Base-by-base conservation (phyloP, 2,329 filamentous ascomycete species). In the Zasmidium cellare region DNA sequence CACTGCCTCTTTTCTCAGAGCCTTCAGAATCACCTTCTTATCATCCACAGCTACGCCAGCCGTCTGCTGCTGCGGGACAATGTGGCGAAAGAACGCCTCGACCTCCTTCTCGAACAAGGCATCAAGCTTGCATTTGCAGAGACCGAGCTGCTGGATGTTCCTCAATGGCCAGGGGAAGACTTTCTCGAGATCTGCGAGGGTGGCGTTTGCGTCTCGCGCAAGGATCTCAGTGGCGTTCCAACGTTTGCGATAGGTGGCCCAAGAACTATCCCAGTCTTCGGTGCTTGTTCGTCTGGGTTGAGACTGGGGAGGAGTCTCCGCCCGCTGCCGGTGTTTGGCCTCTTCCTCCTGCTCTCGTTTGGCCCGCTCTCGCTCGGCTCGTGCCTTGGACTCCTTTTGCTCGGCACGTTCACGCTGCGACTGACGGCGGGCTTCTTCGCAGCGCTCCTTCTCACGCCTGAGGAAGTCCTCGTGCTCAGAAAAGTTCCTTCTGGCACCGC, bases 391-490 rank as follows among this genome's bases (percentile, higher is more conserved):
- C n/a, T 54, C 31, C 24, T 25, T 25, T n/a, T 48, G 41, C n/a
- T 47, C 19, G 23, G 12, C 52, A 12, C 44, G 44, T 18, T 53
- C 51, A 16, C 51, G 38, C 23, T 41, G 52, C 12, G 44, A 44
- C 46, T 54, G 24, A 16, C 52, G 24, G 3, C 45, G 52, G 22
- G 52, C 25, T 47, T 54, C 52, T 38, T 51, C 18, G 24, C 20
- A 16, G 11, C 48, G 24, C 14, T 35, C 25, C 46, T 48, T 23
- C 7, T 46, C 52, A 6, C 44, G 52, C 24, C 23, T 16, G 24
- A 28, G n/a, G n/a, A 3, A 41, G 3, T 41, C 52, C 7, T 38
- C 9, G 3, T 54, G 14, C 46, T 54, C 52, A 7, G 16, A 18
- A 3, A 12, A 16, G 24, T 20, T 25, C 41, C 45, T 9, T 35